Base-by-base conservation (phyloP, 805 yeast genomes). In the Torulaspora indica region DNA sequence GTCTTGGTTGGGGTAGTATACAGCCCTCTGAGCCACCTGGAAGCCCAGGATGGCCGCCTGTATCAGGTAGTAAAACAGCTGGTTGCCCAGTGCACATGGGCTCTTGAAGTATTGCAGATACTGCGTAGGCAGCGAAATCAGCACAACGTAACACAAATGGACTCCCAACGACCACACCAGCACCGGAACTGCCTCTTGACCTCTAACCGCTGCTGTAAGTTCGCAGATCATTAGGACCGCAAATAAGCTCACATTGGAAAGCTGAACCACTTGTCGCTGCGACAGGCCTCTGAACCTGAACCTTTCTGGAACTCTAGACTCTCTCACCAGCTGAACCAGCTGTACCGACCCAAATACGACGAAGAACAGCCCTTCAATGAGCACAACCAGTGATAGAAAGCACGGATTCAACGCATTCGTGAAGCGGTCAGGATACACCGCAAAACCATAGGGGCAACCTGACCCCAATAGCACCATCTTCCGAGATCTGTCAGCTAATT, bases 371-470 rank as follows among this genome's bases (percentile, higher is more conserved):
- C 56, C 52, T 9, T 46, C 42, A 5, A 41, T 29, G 1, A 45
- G 31, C 8, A 51, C 53, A 1, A 55, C 48, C 5, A 54, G 17
- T 2, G 67, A 54, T 5, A 64, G 28, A 42, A 64, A 64, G 38
- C 68, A 62, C 12, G 74, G 71, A 22, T 57, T 53, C 25, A 72
- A 46, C 8, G 63, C 62, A 55, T 72, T 57, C 4, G 58, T 54
- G 8, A 64, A 56, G 8, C 51, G 57, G 15, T 69, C 60, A 8
- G 64, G 58, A 23, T 72, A 55, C 3, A 71, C 71, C 23, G 53
- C 51, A 32, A 40, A 53, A 14, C 62, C 61, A 45, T 48, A 54
- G n/a, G 51, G 37, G 24, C 56, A 49, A 12, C 34, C 41, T 3
- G 34, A 8, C 14, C 17, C 22, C 7, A 20, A 14, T 15, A 14